phyloP scores from a whole-genome alignment of 805 yeast genomes.

The Saccharomycopsis sp. region DNA sequence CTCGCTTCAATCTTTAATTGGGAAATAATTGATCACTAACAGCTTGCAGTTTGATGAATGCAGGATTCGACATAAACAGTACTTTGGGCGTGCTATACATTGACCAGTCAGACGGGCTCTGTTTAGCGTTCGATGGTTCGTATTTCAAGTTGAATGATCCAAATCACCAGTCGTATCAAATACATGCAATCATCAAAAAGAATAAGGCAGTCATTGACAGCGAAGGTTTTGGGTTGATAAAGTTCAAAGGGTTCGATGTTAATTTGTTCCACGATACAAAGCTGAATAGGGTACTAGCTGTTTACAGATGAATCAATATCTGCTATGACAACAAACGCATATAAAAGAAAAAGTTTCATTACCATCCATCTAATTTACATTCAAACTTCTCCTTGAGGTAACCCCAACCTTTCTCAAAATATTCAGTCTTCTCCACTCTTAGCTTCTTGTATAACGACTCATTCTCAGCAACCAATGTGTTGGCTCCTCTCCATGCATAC shows the following conservation, averaged over 20 bases:
- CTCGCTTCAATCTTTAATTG: too few relatives aligned
- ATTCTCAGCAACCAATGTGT: slow-evolving; percentile 30
- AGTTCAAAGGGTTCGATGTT: slow-evolving; percentile 8
- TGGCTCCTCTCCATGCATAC: slow-evolving; percentile 46
- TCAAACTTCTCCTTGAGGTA: slow-evolving; percentile 47
- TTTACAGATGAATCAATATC: slow-evolving; percentile 5
- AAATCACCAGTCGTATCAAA: slow-evolving; percentile 10
- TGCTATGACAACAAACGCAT: neutral
- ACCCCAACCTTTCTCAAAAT: slow-evolving; percentile 72
- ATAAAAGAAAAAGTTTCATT: neutral
- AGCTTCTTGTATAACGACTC: slow-evolving; percentile 35
- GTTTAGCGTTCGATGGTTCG: slow-evolving; percentile 3
- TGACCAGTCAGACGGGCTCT: slow-evolving; percentile 7
- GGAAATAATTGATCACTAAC: too few relatives aligned
- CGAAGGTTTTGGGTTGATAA: slow-evolving; percentile 11
- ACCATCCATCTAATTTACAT: slow-evolving; percentile 15
- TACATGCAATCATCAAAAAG: neutral
- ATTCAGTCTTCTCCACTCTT: slow-evolving; percentile 68
- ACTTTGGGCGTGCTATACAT: slow-evolving; percentile 4
- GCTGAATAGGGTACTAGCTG: slow-evolving; percentile 3
- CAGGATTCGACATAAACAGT: too few relatives aligned
- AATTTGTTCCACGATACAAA: neutral
- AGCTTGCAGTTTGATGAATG: too few relatives aligned
- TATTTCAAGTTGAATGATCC: slow-evolving; percentile 4
- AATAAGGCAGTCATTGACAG: slow-evolving; percentile 4